A percentile compares a stretch with the other conserved stretches of the same genome.
Conservation (phyloP, 257 asterid genomes). For the Solanum chiquidenum region DNA sequence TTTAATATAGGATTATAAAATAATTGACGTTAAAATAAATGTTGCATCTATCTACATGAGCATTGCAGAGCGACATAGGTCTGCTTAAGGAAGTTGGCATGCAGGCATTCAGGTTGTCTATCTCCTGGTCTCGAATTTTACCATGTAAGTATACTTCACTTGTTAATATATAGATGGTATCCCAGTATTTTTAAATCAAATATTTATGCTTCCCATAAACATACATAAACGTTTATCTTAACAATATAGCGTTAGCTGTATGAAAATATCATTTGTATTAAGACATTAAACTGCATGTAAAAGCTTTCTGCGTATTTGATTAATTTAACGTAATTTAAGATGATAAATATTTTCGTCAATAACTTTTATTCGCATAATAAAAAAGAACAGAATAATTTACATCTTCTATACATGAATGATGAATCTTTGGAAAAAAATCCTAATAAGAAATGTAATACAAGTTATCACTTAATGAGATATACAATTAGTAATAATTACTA, state of each 20-base stretch:
- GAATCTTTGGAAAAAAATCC: not conserved
- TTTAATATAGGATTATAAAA: too few species aligned
- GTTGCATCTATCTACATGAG: too few species aligned
- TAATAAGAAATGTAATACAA: not conserved
- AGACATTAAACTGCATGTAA: not conserved
- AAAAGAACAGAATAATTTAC: too few species aligned
- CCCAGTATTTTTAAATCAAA: not conserved
- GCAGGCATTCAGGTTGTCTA: conserved; percentile 17
- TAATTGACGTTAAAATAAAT: not conserved
- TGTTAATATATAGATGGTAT: too few species aligned
- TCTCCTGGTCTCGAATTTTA: conserved; percentile 25
- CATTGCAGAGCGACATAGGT: conserved; percentile 6
- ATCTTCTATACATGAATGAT: not conserved
- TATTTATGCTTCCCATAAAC: not conserved
- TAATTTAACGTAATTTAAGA: not conserved
- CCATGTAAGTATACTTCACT: conserved; percentile 8
- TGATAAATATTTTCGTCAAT: not conserved
- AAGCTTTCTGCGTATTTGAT: not conserved
- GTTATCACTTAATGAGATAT: not conserved
- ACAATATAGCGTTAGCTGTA: too few species aligned
- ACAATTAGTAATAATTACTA: not conserved
- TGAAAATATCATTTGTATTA: not conserved
- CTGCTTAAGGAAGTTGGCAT: conserved; percentile 5
- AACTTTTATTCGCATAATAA: not conserved
- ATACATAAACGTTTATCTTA: too few species aligned